Evolutionary conservation across 331 rosid species (phyloP), one percentile per base, ranked within the genome.

Genomic region (Spiraea crenata): DNA sequence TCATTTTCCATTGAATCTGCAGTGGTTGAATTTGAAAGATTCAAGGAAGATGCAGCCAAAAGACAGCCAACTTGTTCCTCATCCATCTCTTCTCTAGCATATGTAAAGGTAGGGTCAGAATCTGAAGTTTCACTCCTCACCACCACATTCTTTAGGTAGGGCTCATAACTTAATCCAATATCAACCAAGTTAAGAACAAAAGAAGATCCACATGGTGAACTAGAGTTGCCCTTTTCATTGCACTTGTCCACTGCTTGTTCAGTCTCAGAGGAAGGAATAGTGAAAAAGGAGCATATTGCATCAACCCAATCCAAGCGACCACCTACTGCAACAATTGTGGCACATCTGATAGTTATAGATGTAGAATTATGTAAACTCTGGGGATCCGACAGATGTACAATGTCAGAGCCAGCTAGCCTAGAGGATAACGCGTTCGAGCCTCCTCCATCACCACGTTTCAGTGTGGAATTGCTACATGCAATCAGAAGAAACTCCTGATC

Each of bases 251-350:
- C 77, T 66, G 65, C 84, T 61, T 79, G 86, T 56, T 91, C 72
- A 57, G 64, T 71, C 48, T 82, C 82, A 52, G 79, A 44, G 72
- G 88, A 75, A 41, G 96, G 80, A 70, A 77, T 48, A 74, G 50
- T 71, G 65, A 87, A 89, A 87, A 91, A 87, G 15, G 97, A 89
- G 76, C 50, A 74, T 67, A 91, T 79, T 65, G 81, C 76, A 76
- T 80, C 85, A 39, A 83, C 73, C 99, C 99, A 93, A 85, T 93
- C 99, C 83, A 93, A 73, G 31, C 99, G 97, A 68, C 97, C 99
- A 2, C 97, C 99, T 50, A 76, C 72, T 25, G 97, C 97, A 78
- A 91, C 77, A 59, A 91, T 50, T 48, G 99, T 93, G 65, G 84
- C 87, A 81, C 99, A 91, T 74, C 96, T 86, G 78, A 91, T 82